Conservation (phyloP, 192 early-diverging fungal species). For the Gaertneriomyces sp. region DNA sequence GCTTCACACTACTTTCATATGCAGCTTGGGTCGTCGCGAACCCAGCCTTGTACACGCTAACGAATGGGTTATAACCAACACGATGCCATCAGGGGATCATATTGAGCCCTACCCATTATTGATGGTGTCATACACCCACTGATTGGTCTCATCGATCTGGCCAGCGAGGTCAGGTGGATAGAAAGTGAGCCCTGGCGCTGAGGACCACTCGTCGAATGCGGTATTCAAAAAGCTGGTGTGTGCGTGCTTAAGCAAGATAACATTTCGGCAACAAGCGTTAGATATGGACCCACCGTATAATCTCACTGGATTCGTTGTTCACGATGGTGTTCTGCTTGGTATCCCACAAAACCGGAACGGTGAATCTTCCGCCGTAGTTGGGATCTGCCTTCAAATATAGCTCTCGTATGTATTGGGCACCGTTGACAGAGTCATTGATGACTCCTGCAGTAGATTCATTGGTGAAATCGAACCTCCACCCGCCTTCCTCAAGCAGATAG, state of each 20-base stretch:
- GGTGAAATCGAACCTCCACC: slow-evolving; percentile 63
- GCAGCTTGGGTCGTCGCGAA: slow-evolving; percentile 85
- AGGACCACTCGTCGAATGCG: slow-evolving; percentile 70
- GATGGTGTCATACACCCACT: slow-evolving; percentile 89
- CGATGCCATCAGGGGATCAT: slow-evolving; percentile 39
- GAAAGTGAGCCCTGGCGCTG: slow-evolving; percentile 57
- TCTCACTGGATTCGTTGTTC: slow-evolving; percentile 96
- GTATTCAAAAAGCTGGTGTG: slow-evolving; percentile 72
- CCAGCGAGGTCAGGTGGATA: slow-evolving; percentile 74
- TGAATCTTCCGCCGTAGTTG: slow-evolving; percentile 68
- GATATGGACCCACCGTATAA: slow-evolving; percentile 60
- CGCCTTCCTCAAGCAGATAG: slow-evolving; percentile 71
- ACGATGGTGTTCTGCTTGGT: slow-evolving; percentile 84
- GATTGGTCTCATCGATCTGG: slow-evolving; percentile 84
- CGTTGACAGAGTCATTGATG: slow-evolving; percentile 71
- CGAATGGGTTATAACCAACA: background rate
- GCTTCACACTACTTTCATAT: slow-evolving; percentile 71
- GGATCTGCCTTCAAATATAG: slow-evolving; percentile 89
- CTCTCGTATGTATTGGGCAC: slow-evolving; percentile 74
- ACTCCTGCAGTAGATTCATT: slow-evolving; percentile 69
- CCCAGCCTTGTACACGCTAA: slow-evolving; percentile 82
- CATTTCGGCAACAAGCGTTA: background rate
- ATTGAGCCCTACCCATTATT: slow-evolving; percentile 82
- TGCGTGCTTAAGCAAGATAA: background rate
- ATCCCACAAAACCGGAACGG: slow-evolving; percentile 97